phyloP scores from a whole-genome alignment of 129 eudicot genomes.

The Chrysanthemum makinoi region DNA sequence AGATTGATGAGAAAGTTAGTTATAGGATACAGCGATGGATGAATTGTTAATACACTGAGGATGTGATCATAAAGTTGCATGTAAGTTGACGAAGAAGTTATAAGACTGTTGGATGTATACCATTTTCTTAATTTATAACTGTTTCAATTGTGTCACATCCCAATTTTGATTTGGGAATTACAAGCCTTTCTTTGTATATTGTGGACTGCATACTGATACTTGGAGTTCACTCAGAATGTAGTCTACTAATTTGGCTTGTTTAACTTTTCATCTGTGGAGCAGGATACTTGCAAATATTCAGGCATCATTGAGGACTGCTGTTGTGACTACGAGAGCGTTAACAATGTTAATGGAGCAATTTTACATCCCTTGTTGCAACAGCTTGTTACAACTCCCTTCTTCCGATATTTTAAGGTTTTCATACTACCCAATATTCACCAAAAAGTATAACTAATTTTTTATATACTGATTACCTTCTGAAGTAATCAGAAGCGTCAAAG shows the following conservation, averaged over 20 bases:
- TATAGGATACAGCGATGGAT: background rate
- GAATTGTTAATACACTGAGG: background rate
- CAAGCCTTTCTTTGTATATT: no score
- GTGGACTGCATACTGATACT: background rate
- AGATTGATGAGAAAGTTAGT: background rate
- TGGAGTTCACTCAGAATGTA: background rate
- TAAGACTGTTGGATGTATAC: background rate
- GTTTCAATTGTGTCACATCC: no score
- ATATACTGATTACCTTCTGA: background rate
- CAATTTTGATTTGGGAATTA: no score
- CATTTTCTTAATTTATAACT: no score
- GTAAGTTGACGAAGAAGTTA: background rate
- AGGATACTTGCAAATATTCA: constrained; percentile 62
- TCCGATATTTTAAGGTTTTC: constrained; percentile 81
- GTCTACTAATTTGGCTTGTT: constrained; percentile 25
- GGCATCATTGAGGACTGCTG: constrained; percentile 82
- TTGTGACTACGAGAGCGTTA: constrained; percentile 82
- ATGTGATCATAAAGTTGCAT: background rate
- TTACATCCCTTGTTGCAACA: constrained; percentile 76
- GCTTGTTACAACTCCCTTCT: constrained; percentile 84
- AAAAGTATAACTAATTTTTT: background rate
- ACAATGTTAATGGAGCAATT: constrained; percentile 58
- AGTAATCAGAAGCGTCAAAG: background rate
- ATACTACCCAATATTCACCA: constrained; percentile 3
- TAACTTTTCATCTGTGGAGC: constrained; percentile 27